These are phyloP conservation scores for Bruguiera sexangula DNA, from an alignment of 345 rosid genomes.

Conservation along the genomic window DNA sequence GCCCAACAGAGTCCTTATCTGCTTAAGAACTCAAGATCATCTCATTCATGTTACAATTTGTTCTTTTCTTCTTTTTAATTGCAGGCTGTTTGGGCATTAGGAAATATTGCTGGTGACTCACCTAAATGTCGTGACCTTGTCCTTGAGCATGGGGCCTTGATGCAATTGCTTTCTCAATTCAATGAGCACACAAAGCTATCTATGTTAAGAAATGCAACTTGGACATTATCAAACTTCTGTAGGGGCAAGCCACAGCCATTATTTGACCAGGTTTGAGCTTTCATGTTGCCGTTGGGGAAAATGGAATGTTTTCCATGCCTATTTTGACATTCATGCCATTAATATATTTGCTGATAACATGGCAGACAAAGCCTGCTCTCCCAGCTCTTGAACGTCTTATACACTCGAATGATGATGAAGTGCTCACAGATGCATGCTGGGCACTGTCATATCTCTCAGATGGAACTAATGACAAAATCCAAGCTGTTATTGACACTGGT, in stretches of 20 bases:
- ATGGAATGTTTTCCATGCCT: neutral
- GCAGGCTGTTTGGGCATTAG: constrained; percentile 35
- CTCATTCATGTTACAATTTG: neutral
- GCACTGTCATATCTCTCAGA: constrained; percentile 33
- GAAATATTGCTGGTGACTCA: constrained; percentile 35
- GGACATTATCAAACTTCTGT: constrained; percentile 33
- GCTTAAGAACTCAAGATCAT: neutral
- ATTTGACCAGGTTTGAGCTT: constrained; percentile 27
- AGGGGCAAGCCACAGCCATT: constrained; percentile 37
- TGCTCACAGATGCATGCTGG: constrained; percentile 34
- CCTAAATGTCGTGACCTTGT: constrained; percentile 32
- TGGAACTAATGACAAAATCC: constrained; percentile 33
- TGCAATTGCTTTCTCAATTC: constrained; percentile 25
- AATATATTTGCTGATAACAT: neutral
- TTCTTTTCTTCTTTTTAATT: neutral
- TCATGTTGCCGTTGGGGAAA: neutral
- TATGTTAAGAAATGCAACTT: constrained; percentile 32
- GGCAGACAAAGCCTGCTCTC: constrained; percentile 30
- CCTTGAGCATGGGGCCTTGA: constrained; percentile 24
- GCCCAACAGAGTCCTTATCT: neutral
- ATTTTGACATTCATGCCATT: neutral
- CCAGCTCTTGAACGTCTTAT: constrained; percentile 25
- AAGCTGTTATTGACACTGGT: constrained; percentile 33
- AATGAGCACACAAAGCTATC: constrained; percentile 31
- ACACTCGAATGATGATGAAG: constrained; percentile 27